Conservation (phyloP, 768 basidiomycete genomes). For the Lentinula sp. region DNA sequence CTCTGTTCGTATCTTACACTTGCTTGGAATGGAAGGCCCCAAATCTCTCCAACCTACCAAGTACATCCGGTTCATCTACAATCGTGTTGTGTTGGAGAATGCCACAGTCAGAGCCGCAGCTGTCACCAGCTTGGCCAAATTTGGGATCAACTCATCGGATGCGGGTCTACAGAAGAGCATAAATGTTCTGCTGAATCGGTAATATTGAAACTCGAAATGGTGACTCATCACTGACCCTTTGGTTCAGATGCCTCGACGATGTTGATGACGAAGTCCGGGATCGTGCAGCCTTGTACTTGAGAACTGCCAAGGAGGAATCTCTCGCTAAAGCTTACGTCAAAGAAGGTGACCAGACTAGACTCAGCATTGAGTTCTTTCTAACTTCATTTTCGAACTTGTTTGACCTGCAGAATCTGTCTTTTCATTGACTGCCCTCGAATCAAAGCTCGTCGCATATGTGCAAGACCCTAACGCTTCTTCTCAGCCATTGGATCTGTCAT, state of each 20-base stretch:
- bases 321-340: constrained; percentile 86
- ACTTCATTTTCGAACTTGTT: not conserved
- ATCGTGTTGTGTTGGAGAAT: constrained; percentile 97
- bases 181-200: constrained; percentile 28
- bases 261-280: constrained; percentile 99
- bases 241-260: constrained; percentile 84
- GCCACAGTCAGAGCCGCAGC: constrained; percentile 97
- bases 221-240: not conserved
- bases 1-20: constrained; percentile 91
- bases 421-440: constrained; percentile 84
- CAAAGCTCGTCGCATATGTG: constrained; percentile 90
- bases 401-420: constrained; percentile 78
- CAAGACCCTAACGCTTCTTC: constrained; percentile 67
- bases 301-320: constrained; percentile 69
- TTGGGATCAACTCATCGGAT: constrained; percentile 87
- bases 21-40: constrained; percentile 94
- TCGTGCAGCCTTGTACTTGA: constrained; percentile 92
- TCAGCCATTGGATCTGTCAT: constrained; percentile 78
- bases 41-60: constrained; percentile 95
- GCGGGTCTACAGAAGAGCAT: constrained; percentile 77
- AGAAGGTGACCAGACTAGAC: constrained; percentile 54
- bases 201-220: not conserved
- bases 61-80: constrained; percentile 99
- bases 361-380: constrained; percentile 5
- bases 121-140: constrained; percentile 91